Evolutionary conservation across 805 yeast species (phyloP), one percentile per base, ranked within the genome.

Genomic region (Dipodascus geniculatus): DNA sequence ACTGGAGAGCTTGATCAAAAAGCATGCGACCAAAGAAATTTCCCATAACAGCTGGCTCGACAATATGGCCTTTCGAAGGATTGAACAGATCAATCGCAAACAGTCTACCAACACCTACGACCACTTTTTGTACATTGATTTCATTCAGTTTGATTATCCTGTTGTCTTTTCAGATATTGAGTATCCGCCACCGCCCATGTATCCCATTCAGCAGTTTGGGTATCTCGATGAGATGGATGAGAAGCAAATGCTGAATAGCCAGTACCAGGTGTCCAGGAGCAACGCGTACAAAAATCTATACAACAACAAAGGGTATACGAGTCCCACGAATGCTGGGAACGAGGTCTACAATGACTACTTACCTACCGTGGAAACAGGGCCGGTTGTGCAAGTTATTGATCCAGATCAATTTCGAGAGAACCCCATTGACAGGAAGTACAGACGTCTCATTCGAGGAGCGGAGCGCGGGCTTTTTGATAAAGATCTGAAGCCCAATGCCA

Each of bases 401-500:
- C 89, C 89, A 0, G 91, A 85, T 58, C 82, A 78, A 60, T 73
- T 69, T 56, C 70, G 73, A 20, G 80, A 77, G 56, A 95, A 91
- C 61, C 96, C 96, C 1, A 83, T 93, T 22, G 98, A 93, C 64
- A 77, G 81, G 58, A 93, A 91, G 65, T 88, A 85, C 64, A 80
- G 96, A 59, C 81, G 84, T 55, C 69, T 91, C 52, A 93, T 90
- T 58, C 83, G 97, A 67, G 44, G 44, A 14, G 80, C 85, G 50
- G 87, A 90, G 60, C 84, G 85, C 62, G 77, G 87, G 1, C 77
- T 86, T 23, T 68, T 87, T 38, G 98, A 90, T 64, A 81, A 80
- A 59, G 96, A 89, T 55, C 73, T 87, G 49, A 87, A 90, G 60
- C 99, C 99, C 1, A 85, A 91, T 19, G 84, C 96, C 2, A 85